Conservation (phyloP, 495 filamentous ascomycete species). For the Aspergillus indologenus region DNA sequence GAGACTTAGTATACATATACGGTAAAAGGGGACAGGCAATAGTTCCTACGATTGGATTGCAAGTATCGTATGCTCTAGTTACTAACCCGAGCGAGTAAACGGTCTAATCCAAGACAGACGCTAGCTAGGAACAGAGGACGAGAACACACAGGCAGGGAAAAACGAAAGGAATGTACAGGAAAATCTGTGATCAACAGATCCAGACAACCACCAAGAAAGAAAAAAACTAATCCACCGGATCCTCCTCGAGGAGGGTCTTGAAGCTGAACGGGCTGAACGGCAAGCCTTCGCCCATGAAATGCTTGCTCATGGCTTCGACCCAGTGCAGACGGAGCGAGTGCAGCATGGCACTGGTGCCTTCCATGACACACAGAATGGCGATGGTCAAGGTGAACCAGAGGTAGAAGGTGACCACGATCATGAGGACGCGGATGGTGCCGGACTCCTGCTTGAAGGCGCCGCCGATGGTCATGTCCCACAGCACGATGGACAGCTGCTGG, state of each 20-base stretch:
- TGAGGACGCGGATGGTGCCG: slow-evolving; percentile 69
- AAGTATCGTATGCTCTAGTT: neutral
- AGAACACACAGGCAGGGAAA: neutral
- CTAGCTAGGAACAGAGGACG: neutral
- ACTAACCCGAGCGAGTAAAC: no score
- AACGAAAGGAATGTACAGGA: slow-evolving; percentile 6
- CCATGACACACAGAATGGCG: slow-evolving; percentile 74
- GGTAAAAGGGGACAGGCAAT: neutral
- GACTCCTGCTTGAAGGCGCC: slow-evolving; percentile 61
- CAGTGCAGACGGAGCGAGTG: slow-evolving; percentile 94
- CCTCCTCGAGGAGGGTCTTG: slow-evolving; percentile 80
- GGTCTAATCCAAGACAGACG: neutral
- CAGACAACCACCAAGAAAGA: neutral
- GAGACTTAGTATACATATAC: no score
- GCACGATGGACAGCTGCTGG: slow-evolving; percentile 92
- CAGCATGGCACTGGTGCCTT: slow-evolving; percentile 86
- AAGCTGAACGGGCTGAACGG: slow-evolving; percentile 94
- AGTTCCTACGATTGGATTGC: slow-evolving; percentile 1
- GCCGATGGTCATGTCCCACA: slow-evolving; percentile 93
- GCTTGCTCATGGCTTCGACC: slow-evolving; percentile 99
- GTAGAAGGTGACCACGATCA: slow-evolving; percentile 74
- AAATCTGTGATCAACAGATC: slow-evolving; percentile 13
- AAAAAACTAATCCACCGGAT: slow-evolving; percentile 53
- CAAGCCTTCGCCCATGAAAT: slow-evolving; percentile 93
- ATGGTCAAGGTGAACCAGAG: slow-evolving; percentile 85